These are phyloP conservation scores for Apiospora malaysiana DNA, from an alignment of 2,329 filamentous ascomycete species.

Conservation along the genomic window DNA sequence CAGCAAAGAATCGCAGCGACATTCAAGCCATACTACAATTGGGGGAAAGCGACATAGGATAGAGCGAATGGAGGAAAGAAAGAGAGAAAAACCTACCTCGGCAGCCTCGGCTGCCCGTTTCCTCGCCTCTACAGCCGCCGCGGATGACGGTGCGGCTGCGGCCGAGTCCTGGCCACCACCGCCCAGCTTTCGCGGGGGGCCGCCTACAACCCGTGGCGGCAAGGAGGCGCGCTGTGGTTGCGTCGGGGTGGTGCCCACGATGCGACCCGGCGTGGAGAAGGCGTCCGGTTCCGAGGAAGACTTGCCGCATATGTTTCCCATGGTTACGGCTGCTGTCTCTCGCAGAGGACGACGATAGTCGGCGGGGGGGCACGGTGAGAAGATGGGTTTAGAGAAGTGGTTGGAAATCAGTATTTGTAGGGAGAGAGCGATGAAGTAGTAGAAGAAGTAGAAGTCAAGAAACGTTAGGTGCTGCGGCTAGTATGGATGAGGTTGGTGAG, in stretches of 20 bases:
- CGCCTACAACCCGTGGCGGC: slow-evolving; percentile 56
- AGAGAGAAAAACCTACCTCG: slow-evolving; percentile 65
- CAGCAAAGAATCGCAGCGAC: background rate
- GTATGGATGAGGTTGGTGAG: too few relatives aligned
- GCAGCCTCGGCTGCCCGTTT: slow-evolving; percentile 80
- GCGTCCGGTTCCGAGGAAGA: slow-evolving; percentile 59
- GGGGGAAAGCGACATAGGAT: background rate
- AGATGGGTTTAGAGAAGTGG: background rate
- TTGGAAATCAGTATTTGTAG: background rate
- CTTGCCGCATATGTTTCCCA: slow-evolving; percentile 91
- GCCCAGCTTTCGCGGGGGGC: slow-evolving; percentile 69
- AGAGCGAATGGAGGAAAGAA: background rate
- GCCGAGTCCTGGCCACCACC: slow-evolving; percentile 41
- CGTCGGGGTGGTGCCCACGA: slow-evolving; percentile 65
- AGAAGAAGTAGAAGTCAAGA: background rate
- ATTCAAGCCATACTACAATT: background rate
- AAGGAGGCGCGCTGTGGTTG: slow-evolving; percentile 57
- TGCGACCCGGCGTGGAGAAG: slow-evolving; percentile 76
- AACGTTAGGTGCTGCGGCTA: background rate
- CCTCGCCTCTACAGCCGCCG: slow-evolving; percentile 62
- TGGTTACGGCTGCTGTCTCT: slow-evolving; percentile 43
- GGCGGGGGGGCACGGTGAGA: too few relatives aligned
- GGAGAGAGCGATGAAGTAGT: background rate
- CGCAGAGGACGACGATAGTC: too few relatives aligned
- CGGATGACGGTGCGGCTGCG: slow-evolving; percentile 32